Conservation (phyloP, 2,329 filamentous ascomycete genomes). For the Penicillium corylophilum region DNA sequence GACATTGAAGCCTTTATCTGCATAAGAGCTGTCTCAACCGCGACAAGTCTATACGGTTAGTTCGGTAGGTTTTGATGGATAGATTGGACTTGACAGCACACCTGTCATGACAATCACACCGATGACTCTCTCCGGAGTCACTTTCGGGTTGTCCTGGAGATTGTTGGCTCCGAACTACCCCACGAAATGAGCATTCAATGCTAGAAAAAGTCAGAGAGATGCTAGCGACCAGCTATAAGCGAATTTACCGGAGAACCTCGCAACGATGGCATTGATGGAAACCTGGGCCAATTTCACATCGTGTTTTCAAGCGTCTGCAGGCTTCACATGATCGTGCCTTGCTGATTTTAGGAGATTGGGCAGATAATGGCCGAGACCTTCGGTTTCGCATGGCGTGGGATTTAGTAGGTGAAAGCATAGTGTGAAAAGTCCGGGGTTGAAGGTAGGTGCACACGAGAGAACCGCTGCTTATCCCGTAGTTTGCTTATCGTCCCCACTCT, state of each 20-base stretch:
- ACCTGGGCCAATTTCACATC: constrained; percentile 13
- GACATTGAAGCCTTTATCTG: constrained; percentile 4
- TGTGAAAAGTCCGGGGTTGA: not conserved
- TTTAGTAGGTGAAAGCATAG: not conserved
- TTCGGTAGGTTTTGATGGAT: not conserved
- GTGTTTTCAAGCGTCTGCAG: constrained; percentile 21
- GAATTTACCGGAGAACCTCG: constrained; percentile 8
- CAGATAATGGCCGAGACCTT: not conserved
- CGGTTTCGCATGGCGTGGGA: not conserved
- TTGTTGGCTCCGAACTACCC: not conserved
- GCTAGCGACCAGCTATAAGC: not conserved
- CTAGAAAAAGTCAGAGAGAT: not conserved
- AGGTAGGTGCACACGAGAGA: not conserved
- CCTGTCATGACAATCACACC: constrained; percentile 6
- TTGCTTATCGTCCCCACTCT: not conserved
- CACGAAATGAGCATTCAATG: constrained; percentile 9
- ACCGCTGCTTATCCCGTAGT: not conserved
- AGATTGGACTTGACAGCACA: not conserved
- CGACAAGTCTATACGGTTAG: not conserved
- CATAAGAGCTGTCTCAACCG: constrained; percentile 5
- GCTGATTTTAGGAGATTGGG: constrained; percentile 1
- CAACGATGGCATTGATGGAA: constrained; percentile 16
- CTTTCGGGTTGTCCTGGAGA: not conserved
- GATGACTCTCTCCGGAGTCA: not conserved
- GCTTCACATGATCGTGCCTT: constrained; percentile 17